Conservation (phyloP, 1,284 basidiomycete species). For the Boletus calvinii region DNA sequence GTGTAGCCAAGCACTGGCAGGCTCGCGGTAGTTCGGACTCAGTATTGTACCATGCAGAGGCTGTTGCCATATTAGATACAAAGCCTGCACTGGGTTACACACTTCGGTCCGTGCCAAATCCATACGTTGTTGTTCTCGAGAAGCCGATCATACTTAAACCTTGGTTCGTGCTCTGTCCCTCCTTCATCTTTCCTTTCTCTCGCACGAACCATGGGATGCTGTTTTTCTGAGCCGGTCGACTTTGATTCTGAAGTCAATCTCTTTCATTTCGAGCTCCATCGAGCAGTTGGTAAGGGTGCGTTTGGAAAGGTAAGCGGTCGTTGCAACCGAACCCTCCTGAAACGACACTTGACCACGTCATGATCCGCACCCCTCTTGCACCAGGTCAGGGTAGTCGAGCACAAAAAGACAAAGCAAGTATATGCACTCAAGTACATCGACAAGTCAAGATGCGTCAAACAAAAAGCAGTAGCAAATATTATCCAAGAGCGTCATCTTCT, state of each 20-base stretch:
- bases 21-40: slow-evolving; percentile 1
- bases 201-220: slow-evolving; percentile 53
- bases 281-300: slow-evolving; percentile 94
- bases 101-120: slow-evolving; percentile 25
- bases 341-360: background rate
- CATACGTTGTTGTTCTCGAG: slow-evolving; percentile 28
- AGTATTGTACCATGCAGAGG: no score
- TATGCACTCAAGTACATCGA: slow-evolving; percentile 99
- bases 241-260: slow-evolving; percentile 93
- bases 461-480: slow-evolving; percentile 91
- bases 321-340: slow-evolving; percentile 1
- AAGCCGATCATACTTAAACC: slow-evolving; percentile 27
- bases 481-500: slow-evolving; percentile 90
- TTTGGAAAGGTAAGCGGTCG: slow-evolving; percentile 84
- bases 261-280: slow-evolving; percentile 93
- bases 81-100: slow-evolving; percentile 10
- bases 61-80: slow-evolving; percentile 25
- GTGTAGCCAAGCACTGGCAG: background rate
- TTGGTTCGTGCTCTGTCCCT: slow-evolving; percentile 21
- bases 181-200: slow-evolving; percentile 35
- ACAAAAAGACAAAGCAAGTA: slow-evolving; percentile 89
- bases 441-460: slow-evolving; percentile 88
- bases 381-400: slow-evolving; percentile 88
- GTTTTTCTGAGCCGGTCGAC: slow-evolving; percentile 81
- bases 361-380: background rate